Percentiles rank a stretch among this genome's conserved stretches.
These are phyloP conservation scores for Thielaviopsis cerberus DNA, from an alignment of 2,329 filamentous ascomycete genomes.

Conservation along the genomic window DNA sequence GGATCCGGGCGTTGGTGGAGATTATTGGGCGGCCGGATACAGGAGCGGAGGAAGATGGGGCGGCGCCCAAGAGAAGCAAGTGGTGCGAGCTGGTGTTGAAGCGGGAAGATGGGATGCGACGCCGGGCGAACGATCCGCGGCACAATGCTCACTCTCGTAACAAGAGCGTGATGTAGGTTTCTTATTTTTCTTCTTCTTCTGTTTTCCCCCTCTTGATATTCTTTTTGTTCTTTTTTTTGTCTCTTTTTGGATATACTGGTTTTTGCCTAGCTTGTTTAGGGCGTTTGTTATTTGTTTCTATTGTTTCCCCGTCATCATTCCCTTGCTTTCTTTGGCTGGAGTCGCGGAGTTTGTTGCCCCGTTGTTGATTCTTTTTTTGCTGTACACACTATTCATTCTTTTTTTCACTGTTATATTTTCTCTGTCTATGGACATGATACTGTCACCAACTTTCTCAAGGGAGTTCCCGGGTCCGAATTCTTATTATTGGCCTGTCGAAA, in stretches of 20 bases:
- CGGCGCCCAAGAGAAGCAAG: conserved; percentile 30
- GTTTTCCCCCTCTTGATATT: neutral
- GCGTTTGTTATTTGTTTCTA: conserved; percentile 12
- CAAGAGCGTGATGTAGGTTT: conserved; percentile 34
- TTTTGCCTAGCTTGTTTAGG: neutral
- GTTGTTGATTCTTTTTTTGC: neutral
- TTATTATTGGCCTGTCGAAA: neutral
- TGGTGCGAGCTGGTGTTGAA: conserved; percentile 53
- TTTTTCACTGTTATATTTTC: neutral
- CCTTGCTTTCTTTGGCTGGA: neutral
- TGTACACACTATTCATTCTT: neutral
- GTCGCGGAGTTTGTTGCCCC: neutral
- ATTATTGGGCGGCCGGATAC: conserved; percentile 38
- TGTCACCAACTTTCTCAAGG: neutral
- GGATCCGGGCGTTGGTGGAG: conserved; percentile 79
- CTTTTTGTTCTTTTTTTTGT: neutral
- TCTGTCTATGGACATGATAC: too few relatives aligned
- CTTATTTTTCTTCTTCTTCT: neutral
- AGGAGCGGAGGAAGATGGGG: conserved; percentile 26
- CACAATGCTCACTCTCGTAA: conserved; percentile 31
- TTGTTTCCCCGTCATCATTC: conserved; percentile 4
- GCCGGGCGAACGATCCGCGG: conserved; percentile 32
- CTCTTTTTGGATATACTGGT: neutral
- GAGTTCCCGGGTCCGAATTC: neutral
- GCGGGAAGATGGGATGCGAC: conserved; percentile 40